Base-by-base conservation (phyloP, 2,329 filamentous ascomycete species). In the Ascocoryne sarcoides region DNA sequence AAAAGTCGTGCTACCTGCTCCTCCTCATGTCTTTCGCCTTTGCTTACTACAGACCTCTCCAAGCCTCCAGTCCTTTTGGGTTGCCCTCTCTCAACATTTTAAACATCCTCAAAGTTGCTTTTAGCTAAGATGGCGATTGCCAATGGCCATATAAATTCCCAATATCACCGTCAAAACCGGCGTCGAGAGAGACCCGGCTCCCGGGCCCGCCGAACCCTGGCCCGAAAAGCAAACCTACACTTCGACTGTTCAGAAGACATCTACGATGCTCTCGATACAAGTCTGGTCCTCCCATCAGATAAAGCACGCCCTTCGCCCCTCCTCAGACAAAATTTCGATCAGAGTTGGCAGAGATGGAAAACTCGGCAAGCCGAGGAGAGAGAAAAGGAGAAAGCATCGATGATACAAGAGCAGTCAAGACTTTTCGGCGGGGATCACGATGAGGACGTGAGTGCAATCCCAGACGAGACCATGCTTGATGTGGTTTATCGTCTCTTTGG, bases 401-500 rank as follows among this genome's bases (percentile, higher is more conserved):
- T 47, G 14, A 54, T 55, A 39, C 35, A 45, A n/a, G 54, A 57
- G 32, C 50, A 57, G 43, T 41, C 42, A 18, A 42, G 43, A 39
- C 36, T 58, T 32, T 60, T 56, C 37, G 56, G 56, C n/a, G 56
- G 52, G 17, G 54, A 57, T 34, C 37, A 50, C 14, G 51, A 49
- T 30, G 54, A 57, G 44, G 53, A 56, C 43, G 51, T 57, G 47
- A 56, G 55, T 57, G 51, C 58, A 29, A 47, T 47, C 32, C 45
- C 45, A 26, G 40, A 48, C 56, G 49, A 43, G 28, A 44, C 46
- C 31, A 60, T 60, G 57, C 46, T 56, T 32, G 45, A 46, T 20
- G 58, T 60, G n/a, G 49, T 60, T 28, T 43, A 54, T 28, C 45
- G 43, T 34, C 52, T 58, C 31, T 59, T 59, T 40, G 56, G 56